Conservation (phyloP, 148 eudicot genomes). For the Camellia lanceoleosa region DNA sequence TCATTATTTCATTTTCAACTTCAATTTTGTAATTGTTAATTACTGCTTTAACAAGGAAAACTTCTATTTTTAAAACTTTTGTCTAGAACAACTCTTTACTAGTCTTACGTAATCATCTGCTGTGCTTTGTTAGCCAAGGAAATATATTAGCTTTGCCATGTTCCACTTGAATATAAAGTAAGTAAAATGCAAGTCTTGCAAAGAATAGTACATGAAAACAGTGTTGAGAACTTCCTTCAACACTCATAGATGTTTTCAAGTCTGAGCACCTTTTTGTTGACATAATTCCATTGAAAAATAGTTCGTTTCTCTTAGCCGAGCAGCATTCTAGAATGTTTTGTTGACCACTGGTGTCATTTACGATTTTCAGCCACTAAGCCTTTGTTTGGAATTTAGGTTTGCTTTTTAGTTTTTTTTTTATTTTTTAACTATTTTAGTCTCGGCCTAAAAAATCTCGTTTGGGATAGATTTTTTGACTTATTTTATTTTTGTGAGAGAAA, state of each 20-base stretch:
- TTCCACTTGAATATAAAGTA: neutral
- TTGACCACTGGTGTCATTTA: too few species aligned
- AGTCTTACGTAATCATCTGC: neutral
- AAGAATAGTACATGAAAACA: neutral
- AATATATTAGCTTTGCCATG: neutral
- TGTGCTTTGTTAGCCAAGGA: slow-evolving; percentile 13
- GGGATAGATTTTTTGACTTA: too few species aligned
- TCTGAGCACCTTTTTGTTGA: neutral
- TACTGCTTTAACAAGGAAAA: neutral
- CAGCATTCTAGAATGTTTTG: slow-evolving; percentile 20
- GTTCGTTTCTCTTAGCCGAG: slow-evolving; percentile 31
- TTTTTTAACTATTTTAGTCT: too few species aligned
- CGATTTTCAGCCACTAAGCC: too few species aligned
- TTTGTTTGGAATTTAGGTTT: too few species aligned
- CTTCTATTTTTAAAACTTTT: neutral
- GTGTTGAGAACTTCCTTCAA: neutral
- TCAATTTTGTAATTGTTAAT: neutral
- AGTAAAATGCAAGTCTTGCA: slow-evolving; percentile 2
- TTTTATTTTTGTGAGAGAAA: too few species aligned
- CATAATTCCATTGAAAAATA: slow-evolving; percentile 40
- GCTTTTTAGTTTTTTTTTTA: too few species aligned
- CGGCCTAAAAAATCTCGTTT: too few species aligned
- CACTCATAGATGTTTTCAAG: neutral
- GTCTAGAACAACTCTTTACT: neutral
- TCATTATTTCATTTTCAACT: neutral